These are phyloP conservation scores for Aspergillus niger DNA, from an alignment of 2,329 filamentous ascomycete genomes.

Conservation along the genomic window DNA sequence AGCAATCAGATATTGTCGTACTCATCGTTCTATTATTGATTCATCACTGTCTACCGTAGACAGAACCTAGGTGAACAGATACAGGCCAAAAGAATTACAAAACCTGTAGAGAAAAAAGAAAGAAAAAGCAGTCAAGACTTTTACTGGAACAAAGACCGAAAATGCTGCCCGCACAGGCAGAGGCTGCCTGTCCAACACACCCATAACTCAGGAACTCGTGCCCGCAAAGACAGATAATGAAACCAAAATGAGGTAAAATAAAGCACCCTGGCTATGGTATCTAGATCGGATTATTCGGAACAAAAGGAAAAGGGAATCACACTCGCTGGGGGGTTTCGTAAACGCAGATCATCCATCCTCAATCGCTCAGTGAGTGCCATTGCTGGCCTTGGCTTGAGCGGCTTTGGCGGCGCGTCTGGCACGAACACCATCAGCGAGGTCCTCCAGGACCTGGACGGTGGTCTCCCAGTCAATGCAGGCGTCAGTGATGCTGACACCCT, in stretches of 20 bases:
- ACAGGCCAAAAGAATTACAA: conserved; percentile 2
- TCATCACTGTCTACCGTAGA: not conserved
- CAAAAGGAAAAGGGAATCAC: conserved; percentile 16
- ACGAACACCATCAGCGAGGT: conserved; percentile 81
- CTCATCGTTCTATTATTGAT: not conserved
- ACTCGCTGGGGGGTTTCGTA: not conserved
- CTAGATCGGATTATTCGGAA: conserved; percentile 20
- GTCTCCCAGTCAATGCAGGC: conserved; percentile 93
- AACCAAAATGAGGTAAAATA: conserved; percentile 7
- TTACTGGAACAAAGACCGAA: not conserved
- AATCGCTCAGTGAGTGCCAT: conserved; percentile 28
- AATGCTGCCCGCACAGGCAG: not conserved
- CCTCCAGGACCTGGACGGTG: conserved; percentile 78
- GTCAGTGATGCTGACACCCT: conserved; percentile 92
- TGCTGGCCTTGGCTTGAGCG: conserved; percentile 32
- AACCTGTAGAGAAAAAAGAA: conserved; percentile 3
- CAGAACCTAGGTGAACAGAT: not conserved
- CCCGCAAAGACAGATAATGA: conserved; percentile 1
- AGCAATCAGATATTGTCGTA: not conserved
- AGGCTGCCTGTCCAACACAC: not conserved
- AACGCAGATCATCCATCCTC: not conserved
- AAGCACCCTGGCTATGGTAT: conserved; percentile 24
- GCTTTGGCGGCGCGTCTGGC: conserved; percentile 62
- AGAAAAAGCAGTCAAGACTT: not conserved
- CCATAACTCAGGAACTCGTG: not conserved